Conservation (phyloP, 2,329 filamentous ascomycete genomes). For the Cyclaneusma minus region DNA sequence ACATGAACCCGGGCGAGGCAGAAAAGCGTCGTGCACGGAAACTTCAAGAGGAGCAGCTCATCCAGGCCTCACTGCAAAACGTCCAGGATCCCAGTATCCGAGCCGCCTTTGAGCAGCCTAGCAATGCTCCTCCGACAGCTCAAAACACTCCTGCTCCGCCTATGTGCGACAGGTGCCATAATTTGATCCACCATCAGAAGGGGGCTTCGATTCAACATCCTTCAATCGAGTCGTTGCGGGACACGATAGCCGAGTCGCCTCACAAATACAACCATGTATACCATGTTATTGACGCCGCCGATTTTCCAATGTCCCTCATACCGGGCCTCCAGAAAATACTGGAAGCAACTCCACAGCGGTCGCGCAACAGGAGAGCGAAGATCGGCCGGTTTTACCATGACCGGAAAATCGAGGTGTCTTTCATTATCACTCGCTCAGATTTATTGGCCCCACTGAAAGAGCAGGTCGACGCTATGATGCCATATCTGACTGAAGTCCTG, state of each 20-base stretch:
- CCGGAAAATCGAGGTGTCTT: constrained; percentile 64
- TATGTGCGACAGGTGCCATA: constrained; percentile 78
- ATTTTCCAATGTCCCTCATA: constrained; percentile 89
- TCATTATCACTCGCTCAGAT: constrained; percentile 82
- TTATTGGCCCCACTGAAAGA: constrained; percentile 70
- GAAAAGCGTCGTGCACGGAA: constrained; percentile 8
- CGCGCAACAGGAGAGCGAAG: constrained; percentile 64
- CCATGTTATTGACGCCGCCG: constrained; percentile 85
- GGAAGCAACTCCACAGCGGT: constrained; percentile 56
- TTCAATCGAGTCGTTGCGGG: constrained; percentile 61
- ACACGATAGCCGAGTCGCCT: constrained; percentile 77
- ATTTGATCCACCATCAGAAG: constrained; percentile 58
- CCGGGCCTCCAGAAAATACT: constrained; percentile 59
- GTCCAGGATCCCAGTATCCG: constrained; percentile 6
- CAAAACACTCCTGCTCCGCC: constrained; percentile 26
- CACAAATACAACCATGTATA: constrained; percentile 90
- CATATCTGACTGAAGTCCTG: constrained; percentile 64
- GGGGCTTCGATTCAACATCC: constrained; percentile 67
- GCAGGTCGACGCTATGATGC: constrained; percentile 75
- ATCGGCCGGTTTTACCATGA: constrained; percentile 48
- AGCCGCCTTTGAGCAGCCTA: constrained; percentile 3
- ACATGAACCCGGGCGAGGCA: constrained; percentile 21
- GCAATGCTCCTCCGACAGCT: constrained; percentile 3
- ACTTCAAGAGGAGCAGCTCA: constrained; percentile 28
- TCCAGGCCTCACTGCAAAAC: constrained; percentile 19